Base-by-base conservation (phyloP, 2,329 filamentous ascomycete genomes). In the Gaeumannomyces tritici region DNA sequence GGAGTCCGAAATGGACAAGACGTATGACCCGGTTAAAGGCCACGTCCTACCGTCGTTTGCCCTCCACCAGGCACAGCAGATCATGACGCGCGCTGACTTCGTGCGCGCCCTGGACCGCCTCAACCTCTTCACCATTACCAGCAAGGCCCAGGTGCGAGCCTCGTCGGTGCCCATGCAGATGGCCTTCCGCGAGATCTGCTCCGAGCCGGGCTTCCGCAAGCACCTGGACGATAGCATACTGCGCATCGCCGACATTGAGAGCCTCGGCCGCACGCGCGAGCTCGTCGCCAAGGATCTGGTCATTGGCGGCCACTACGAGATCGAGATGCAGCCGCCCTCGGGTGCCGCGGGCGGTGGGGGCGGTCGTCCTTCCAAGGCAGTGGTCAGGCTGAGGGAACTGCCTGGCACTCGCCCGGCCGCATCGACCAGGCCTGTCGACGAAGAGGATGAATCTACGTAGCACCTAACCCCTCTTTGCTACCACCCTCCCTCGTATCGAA, bases 71-170 rank as follows among this genome's bases (percentile, higher is more conserved):
- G 91, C 92, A 0, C 89, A 93, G 65, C 83, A 97, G 74, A 89
- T 97, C 72, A 97, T 97, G 93, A 98, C 95, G 18, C 84, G 95
- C 61, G 89, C 91, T 64, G 95, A 99, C 74, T 99, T 98, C 73
- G 93, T 98, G 69, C 87, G 95, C 67, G 83, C 87, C 64, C 93
- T 98, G 71, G 95, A 99, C 76, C 90, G 95, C 66, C 84, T 95
- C 64, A 98, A 98, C 72, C 85, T 99, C 64, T 97, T 98, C 76
- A 95, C 90, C 65, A 98, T 99, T 70, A 93, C 96, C 64, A 91
- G 88, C 63, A 83, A 84, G 55, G 91, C 93, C 21, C 89, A 89
- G 73, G 95, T 99, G 9, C 87, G 95, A 58, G 95, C 95, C 1
- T 93, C 96, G 73, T 93, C 89, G 1, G 93, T 99, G 29, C 95